Evolutionary conservation across 1,284 basidiomycete species (phyloP).

Genomic region (Sphaerobolus stellatus): DNA sequence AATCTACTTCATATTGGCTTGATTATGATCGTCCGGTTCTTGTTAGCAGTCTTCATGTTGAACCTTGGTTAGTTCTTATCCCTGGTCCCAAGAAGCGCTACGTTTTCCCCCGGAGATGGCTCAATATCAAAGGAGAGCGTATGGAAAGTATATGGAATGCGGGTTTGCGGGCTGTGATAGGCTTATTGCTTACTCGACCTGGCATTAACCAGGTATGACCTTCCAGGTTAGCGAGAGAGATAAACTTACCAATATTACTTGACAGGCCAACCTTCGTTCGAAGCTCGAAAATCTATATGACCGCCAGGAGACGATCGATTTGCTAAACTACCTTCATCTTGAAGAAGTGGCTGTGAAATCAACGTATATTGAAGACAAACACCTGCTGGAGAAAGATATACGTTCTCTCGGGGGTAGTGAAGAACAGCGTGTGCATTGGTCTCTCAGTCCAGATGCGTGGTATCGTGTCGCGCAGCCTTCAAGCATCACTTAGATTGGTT

Average conservation of each 20-base stretch:
- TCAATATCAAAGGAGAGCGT: constrained; percentile 65
- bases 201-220: constrained; percentile 68
- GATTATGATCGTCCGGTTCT: constrained; percentile 46
- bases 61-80: constrained; percentile 60
- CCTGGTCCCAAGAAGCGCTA: constrained; percentile 27
- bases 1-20: constrained; percentile 67
- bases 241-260: constrained; percentile 11
- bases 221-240: background rate
- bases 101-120: constrained; percentile 68
- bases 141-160: constrained; percentile 67
- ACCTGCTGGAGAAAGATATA: background rate
- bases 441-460: background rate
- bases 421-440: constrained; percentile 4
- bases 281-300: constrained; percentile 69
- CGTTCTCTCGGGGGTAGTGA: background rate
- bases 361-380: background rate
- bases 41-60: constrained; percentile 46
- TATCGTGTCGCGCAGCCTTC: background rate
- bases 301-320: constrained; percentile 68
- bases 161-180: constrained; percentile 64
- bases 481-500: background rate
- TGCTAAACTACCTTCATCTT: constrained; percentile 50
- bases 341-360: background rate
- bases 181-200: constrained; percentile 65
- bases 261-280: constrained; percentile 65